Percentiles rank a stretch among this genome's conserved stretches.
phyloP scores from a whole-genome alignment of 1,139 yeast genomes.

The Lodderomyces jiufengensis region DNA sequence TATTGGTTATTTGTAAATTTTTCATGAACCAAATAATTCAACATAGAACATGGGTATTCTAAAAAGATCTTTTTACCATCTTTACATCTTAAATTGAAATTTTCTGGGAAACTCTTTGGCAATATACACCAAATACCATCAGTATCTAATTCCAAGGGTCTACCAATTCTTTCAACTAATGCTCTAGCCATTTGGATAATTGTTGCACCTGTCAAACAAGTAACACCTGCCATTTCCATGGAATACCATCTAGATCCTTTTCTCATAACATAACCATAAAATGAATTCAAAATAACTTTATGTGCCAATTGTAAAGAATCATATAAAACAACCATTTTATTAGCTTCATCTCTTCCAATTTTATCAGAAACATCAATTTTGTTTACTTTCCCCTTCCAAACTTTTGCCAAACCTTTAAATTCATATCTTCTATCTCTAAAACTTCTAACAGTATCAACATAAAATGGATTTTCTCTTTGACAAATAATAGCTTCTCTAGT shows the following conservation, averaged over 20 bases:
- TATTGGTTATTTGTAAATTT: conserved; percentile 92
- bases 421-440: conserved; percentile 97
- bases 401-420: conserved; percentile 89
- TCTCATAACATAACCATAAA: conserved; percentile 98
- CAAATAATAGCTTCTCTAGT: conserved; percentile 94
- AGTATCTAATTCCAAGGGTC: conserved; percentile 95
- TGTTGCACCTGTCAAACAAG: conserved; percentile 96
- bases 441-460: conserved; percentile 88
- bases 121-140: conserved; percentile 99
- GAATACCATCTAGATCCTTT: conserved; percentile 99
- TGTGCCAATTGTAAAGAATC: conserved; percentile 97
- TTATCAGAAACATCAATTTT: conserved; percentile 51
- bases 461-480: conserved; percentile 96
- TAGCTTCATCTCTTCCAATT: conserved; percentile 73
- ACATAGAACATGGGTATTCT: conserved; percentile 95
- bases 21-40: conserved; percentile 88
- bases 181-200: conserved; percentile 96
- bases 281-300: conserved; percentile 92
- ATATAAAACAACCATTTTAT: conserved; percentile 88
- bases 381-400: conserved; percentile 82
- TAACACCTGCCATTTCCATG: conserved; percentile 99
- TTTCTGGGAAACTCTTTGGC: conserved; percentile 91
- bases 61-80: conserved; percentile 75
- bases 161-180: conserved; percentile 89
- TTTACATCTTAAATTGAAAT: conserved; percentile 63